phyloP scores from a whole-genome alignment of 495 filamentous ascomycete species.

The Aspergillus avenaceus region DNA sequence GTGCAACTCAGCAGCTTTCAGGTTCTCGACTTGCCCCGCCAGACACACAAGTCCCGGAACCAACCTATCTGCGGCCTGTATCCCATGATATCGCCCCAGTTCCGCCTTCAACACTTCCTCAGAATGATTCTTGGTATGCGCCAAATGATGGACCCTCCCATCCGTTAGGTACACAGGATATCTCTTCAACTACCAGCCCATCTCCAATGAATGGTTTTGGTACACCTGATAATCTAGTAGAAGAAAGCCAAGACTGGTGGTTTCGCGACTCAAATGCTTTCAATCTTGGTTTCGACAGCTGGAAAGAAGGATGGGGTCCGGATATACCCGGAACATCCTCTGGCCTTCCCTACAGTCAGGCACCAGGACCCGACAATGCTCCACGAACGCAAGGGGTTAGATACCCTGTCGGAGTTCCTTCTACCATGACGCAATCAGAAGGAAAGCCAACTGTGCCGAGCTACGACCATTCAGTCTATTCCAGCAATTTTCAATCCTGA shows the following conservation, averaged over 20 bases:
- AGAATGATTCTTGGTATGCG: conserved; percentile 28
- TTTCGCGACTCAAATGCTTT: conserved; percentile 44
- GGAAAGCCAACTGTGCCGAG: conserved; percentile 1
- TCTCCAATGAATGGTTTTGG: conserved; percentile 40
- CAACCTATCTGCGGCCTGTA: conserved; percentile 32
- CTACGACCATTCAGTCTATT: conserved; percentile 8
- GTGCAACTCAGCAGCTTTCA: conserved; percentile 13
- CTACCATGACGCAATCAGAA: conserved; percentile 5
- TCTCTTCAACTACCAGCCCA: conserved; percentile 18
- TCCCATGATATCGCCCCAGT: conserved; percentile 20
- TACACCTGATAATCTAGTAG: conserved; percentile 44
- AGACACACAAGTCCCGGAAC: conserved; percentile 28
- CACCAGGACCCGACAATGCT: conserved; percentile 7
- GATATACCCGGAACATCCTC: conserved; percentile 9
- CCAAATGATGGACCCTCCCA: conserved; percentile 12
- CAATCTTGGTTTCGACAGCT: conserved; percentile 45
- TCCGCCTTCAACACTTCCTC: conserved; percentile 7
- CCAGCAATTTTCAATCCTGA: conserved; percentile 9
- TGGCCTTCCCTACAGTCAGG: conserved; percentile 12
- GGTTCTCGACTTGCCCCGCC: conserved; percentile 17
- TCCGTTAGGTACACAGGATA: conserved; percentile 13
- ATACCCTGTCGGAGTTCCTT: conserved; percentile 1
- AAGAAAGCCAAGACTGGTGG: conserved; percentile 60
- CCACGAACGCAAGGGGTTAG: conserved; percentile 4
- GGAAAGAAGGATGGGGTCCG: conserved; percentile 27